These are phyloP conservation scores for Xylariales sp. DNA, from an alignment of 2,329 filamentous ascomycete genomes.

Conservation along the genomic window DNA sequence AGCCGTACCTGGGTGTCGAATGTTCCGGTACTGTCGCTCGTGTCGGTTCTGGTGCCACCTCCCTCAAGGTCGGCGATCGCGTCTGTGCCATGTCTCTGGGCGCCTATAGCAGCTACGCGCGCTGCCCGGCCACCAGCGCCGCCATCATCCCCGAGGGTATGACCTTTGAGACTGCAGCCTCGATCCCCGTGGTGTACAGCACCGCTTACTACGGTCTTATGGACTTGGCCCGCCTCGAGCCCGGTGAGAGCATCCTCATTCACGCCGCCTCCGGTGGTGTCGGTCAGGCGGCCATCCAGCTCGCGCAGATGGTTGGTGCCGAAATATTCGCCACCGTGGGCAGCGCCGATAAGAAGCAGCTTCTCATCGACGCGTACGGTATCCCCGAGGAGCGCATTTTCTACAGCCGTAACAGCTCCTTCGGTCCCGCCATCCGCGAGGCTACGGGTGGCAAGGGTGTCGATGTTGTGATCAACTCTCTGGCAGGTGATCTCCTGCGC, in stretches of 20 bases:
- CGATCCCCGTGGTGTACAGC: constrained; percentile 7
- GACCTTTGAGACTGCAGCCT: constrained; percentile 12
- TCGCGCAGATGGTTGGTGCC: constrained; percentile 6
- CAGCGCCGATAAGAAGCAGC: constrained; percentile 3
- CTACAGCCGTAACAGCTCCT: constrained; percentile 5
- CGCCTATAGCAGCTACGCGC: constrained; percentile 20
- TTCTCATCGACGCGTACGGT: constrained; percentile 4
- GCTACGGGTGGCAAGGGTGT: constrained; percentile 4
- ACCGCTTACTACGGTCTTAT: constrained; percentile 7
- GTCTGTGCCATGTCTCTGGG: constrained; percentile 34
- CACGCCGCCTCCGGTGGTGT: constrained; percentile 7
- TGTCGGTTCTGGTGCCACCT: constrained; percentile 17
- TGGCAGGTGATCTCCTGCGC: constrained; percentile 19
- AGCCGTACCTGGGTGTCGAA: constrained; percentile 20
- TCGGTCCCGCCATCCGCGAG: constrained; percentile 1
- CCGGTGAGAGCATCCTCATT: constrained; percentile 7
- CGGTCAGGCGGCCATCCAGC: constrained; percentile 7
- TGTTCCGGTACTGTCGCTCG: constrained; percentile 20
- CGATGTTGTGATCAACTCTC: constrained; percentile 15
- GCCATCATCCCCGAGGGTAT: constrained; percentile 21
- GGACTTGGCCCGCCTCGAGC: constrained; percentile 2
- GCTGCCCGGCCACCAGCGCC: constrained; percentile 20
- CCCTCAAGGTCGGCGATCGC: constrained; percentile 20
- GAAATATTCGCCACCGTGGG: constrained; percentile 8
- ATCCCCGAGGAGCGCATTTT: constrained; percentile 5